phyloP scores from a whole-genome alignment of 2,329 filamentous ascomycete species.

The Nemania sp. region DNA sequence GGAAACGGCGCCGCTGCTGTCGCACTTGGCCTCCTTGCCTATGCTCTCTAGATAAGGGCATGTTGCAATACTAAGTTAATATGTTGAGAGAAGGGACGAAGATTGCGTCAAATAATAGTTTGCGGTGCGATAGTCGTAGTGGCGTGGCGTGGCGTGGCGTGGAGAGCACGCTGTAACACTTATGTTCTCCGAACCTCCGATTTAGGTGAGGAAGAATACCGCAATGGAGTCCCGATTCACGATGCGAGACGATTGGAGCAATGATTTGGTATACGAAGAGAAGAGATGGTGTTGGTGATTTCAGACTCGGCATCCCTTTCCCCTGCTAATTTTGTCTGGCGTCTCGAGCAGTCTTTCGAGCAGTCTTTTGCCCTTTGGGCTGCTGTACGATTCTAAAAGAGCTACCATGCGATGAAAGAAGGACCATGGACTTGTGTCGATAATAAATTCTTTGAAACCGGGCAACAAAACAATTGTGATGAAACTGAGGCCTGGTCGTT shows the following conservation, averaged over 20 bases:
- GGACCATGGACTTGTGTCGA: background rate
- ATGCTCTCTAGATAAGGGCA: conserved; percentile 57
- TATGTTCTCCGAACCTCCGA: conserved; percentile 13
- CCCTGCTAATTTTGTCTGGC: conserved; percentile 10
- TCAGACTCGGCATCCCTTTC: conserved; percentile 15
- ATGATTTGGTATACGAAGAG: conserved; percentile 33
- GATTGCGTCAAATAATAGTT: conserved; percentile 1
- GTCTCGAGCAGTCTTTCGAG: conserved; percentile 29
- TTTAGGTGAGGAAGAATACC: conserved; percentile 12
- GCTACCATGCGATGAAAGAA: conserved; percentile 22
- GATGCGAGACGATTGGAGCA: conserved; percentile 27
- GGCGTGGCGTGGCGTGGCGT: background rate
- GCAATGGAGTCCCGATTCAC: conserved; percentile 21
- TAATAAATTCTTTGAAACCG: background rate
- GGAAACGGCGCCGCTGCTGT: conserved; percentile 62
- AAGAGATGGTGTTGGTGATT: conserved; percentile 17
- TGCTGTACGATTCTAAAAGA: conserved; percentile 22
- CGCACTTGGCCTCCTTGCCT: conserved; percentile 65
- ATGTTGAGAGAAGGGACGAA: conserved; percentile 5
- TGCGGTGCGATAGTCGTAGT: background rate
- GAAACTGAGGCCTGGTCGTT: conserved; percentile 18
- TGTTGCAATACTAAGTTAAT: conserved; percentile 23
- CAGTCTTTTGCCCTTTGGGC: conserved; percentile 23
- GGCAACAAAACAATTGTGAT: conserved; percentile 29
- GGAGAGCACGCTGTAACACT: conserved; percentile 8